Percentiles rank a stretch among this genome's conserved stretches.
These are phyloP conservation scores for Gypsophila paniculata DNA, from an alignment of 179 eudicot species.

Conservation along the genomic window DNA sequence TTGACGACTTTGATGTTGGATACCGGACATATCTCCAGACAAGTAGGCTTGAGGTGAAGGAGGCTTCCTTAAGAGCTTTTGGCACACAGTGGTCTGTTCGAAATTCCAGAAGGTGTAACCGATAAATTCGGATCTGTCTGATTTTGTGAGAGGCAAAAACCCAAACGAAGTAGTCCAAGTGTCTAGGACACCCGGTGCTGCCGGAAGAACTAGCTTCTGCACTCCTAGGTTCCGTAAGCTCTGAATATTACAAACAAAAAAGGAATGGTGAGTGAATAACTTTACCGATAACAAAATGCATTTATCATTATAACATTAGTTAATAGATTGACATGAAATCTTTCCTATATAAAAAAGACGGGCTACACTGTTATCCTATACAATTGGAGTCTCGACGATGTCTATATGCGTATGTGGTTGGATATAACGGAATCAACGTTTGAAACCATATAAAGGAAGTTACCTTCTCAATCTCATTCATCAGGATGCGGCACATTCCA, in stretches of 20 bases:
- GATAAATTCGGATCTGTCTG: slow-evolving; percentile 54
- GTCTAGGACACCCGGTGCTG: slow-evolving; percentile 52
- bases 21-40: slow-evolving; percentile 26
- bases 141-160: slow-evolving; percentile 45
- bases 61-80: slow-evolving; percentile 46
- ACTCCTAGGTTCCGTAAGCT: slow-evolving; percentile 60
- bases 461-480: slow-evolving; percentile 88
- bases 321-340: neutral
- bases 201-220: slow-evolving; percentile 76
- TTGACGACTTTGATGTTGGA: neutral
- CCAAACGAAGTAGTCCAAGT: slow-evolving; percentile 82
- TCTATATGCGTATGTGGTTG: neutral
- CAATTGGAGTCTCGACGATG: neutral
- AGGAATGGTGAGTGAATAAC: neutral
- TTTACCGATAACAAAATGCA: neutral
- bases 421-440: neutral
- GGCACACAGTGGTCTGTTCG: slow-evolving; percentile 73
- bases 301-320: neutral
- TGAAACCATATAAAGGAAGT: slow-evolving; percentile 4
- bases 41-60: slow-evolving; percentile 20
- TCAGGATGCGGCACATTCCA: slow-evolving; percentile 86
- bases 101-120: slow-evolving; percentile 68
- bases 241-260: slow-evolving; percentile 33
- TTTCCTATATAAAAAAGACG: neutral
- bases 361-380: neutral